Base-by-base conservation (phyloP, 2,329 filamentous ascomycete species). In the Cytospora paraplurivora region DNA sequence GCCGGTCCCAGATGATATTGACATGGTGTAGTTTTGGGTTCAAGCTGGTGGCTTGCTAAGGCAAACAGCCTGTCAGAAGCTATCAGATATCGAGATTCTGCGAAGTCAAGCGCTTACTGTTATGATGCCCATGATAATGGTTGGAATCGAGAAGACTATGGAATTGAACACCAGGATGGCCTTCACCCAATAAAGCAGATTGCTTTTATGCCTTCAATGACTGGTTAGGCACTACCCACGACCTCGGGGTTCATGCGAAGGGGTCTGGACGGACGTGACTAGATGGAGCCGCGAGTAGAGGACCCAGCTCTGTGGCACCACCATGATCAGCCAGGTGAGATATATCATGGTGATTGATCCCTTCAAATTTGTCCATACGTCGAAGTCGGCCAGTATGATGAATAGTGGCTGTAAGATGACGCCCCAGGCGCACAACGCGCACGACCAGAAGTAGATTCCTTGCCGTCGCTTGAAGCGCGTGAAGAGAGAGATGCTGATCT, bases 401-500 rank as follows among this genome's bases (percentile, higher is more conserved):
- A 72, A 73, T 1, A 74, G 63, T 35, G 72, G 68, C 54, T 72
- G 72, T 17, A 71, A 59, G 35, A 73, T 69, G 27, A 75, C 64
- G 51, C 72, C 73, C 68, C 69, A 72, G n/a, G 70, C 71, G 2
- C 57, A 67, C 13, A 74, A 61, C 5, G 69, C 67, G 59, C 69
- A 71, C 12, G 69, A 68, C 73, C 73, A 75, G 63, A 75, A 75
- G 59, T 75, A 75, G 4, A 74, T 59, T 1, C 73, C 72, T n/a
- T 67, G 68, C 13, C 71, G 67, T 13, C 70, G 68, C 58, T 73
- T 73, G 69, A 75, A 75, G 53, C 71, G 67, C 17, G 72, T 12
- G 62, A 74, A 72, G 3, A 75, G 67, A 27, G 71, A 71, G 1
- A 70, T 54, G 67, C 70, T 72, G 64, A 74, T 69, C 62, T 75